A percentile compares a stretch with the other conserved stretches of the same genome.
These are phyloP conservation scores for Phytophthora pluvialis DNA, from an alignment of 352 stramenopile species.

Conservation along the genomic window DNA sequence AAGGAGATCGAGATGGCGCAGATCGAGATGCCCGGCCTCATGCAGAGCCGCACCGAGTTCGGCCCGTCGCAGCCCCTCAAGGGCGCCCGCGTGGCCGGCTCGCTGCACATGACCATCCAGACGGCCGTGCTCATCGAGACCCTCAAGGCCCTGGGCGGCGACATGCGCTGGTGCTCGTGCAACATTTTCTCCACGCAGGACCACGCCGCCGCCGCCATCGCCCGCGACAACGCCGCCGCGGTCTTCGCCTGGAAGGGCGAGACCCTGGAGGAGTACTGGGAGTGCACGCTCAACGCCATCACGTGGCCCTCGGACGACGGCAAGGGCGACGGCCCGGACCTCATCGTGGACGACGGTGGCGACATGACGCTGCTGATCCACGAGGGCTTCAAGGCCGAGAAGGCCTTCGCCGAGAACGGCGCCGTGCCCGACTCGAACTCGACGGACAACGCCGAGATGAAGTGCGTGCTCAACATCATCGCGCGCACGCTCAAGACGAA, in stretches of 20 bases:
- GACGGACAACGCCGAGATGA: slow-evolving; percentile 98
- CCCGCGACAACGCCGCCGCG: slow-evolving; percentile 93
- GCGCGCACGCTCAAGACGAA: slow-evolving; percentile 93
- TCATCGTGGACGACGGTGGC: slow-evolving; percentile 99
- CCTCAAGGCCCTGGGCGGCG: slow-evolving; percentile 94
- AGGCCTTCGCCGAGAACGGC: slow-evolving; percentile 93
- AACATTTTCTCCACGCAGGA: slow-evolving; percentile 99
- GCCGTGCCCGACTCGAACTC: slow-evolving; percentile 94
- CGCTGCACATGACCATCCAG: slow-evolving; percentile 99
- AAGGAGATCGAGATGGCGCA: slow-evolving; percentile 99
- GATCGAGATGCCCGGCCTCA: slow-evolving; percentile 99
- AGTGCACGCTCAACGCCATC: slow-evolving; percentile 98
- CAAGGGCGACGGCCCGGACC: slow-evolving; percentile 96
- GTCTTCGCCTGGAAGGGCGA: slow-evolving; percentile 99
- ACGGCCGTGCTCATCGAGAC: slow-evolving; percentile 99
- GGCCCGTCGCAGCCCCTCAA: slow-evolving; percentile 87
- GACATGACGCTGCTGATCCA: slow-evolving; percentile 99
- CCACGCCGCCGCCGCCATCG: slow-evolving; percentile 97
- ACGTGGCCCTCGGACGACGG: slow-evolving; percentile 97
- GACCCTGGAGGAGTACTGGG: slow-evolving; percentile 98
- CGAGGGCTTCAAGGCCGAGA: slow-evolving; percentile 98
- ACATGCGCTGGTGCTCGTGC: slow-evolving; percentile 99
- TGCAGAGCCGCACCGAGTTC: slow-evolving; percentile 96
- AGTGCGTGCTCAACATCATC: slow-evolving; percentile 98
- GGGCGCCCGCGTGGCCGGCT: slow-evolving; percentile 94